Evolutionary conservation across 2,329 filamentous ascomycete species (phyloP).

Genomic region (Emericellopsis atlantica): DNA sequence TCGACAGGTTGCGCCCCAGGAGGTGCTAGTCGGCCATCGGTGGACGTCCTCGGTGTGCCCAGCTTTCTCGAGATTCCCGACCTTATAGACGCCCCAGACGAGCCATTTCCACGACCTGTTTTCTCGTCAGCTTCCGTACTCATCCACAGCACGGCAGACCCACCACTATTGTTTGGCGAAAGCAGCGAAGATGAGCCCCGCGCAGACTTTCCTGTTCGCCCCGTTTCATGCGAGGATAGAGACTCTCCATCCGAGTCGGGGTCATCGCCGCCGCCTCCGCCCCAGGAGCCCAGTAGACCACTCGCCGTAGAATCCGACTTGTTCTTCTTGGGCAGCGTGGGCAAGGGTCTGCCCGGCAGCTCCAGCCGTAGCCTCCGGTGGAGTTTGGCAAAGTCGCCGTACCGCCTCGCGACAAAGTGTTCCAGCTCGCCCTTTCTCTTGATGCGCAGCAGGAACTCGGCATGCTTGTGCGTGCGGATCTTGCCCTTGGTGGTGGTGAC

Average conservation of each 20-base stretch:
- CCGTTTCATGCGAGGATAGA: constrained; percentile 67
- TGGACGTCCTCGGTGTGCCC: constrained; percentile 16
- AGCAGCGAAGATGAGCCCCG: constrained; percentile 8
- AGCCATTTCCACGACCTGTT: constrained; percentile 12
- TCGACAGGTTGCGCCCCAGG: neutral
- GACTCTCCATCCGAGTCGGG: constrained; percentile 65
- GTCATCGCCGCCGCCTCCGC: constrained; percentile 42
- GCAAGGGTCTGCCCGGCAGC: constrained; percentile 80
- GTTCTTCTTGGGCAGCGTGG: constrained; percentile 83
- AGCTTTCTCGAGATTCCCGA: constrained; percentile 15
- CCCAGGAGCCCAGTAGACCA: constrained; percentile 36
- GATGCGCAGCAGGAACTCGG: constrained; percentile 82
- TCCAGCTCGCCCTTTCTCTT: constrained; percentile 66
- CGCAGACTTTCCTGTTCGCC: constrained; percentile 28
- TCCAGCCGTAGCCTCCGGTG: constrained; percentile 72
- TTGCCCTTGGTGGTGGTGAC: constrained; percentile 73
- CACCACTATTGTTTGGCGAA: constrained; percentile 11
- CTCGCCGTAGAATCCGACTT: constrained; percentile 61
- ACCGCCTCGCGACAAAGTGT: constrained; percentile 70
- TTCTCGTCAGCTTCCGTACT: neutral
- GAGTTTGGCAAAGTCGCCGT: constrained; percentile 74
- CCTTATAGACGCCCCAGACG: constrained; percentile 14
- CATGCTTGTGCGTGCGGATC: constrained; percentile 81
- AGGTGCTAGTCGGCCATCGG: constrained; percentile 10
- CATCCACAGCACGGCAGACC: neutral